A percentile compares a stretch with the other conserved stretches of the same genome.
phyloP scores from a whole-genome alignment of 2,329 filamentous ascomycete genomes.

The Colletotrichum truncatum region DNA sequence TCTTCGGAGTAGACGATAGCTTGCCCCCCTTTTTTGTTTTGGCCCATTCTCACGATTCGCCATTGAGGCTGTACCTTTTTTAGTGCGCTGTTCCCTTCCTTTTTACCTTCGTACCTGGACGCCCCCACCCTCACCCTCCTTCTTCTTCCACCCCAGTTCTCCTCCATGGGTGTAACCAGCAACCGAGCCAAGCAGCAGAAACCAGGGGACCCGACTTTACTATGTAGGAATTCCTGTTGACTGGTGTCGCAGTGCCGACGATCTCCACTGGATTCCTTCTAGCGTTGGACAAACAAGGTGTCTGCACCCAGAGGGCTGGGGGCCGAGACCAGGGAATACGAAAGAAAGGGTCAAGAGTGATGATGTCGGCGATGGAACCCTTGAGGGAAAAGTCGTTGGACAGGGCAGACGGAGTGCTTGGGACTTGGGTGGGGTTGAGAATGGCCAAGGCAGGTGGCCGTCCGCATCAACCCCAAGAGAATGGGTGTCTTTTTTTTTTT shows the following conservation, averaged over 20 bases:
- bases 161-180: conserved; percentile 26
- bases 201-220: conserved; percentile 19
- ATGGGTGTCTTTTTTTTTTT: background rate
- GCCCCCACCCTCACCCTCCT: conserved; percentile 2
- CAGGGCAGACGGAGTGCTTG: background rate
- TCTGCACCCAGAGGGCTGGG: conserved; percentile 18
- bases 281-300: conserved; percentile 30
- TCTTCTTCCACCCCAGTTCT: conserved; percentile 1
- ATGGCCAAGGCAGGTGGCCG: conserved; percentile 24
- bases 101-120: conserved; percentile 28
- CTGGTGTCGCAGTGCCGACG: conserved; percentile 29
- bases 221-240: conserved; percentile 24
- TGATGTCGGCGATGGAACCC: conserved; percentile 29
- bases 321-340: conserved; percentile 29
- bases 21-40: conserved; percentile 26
- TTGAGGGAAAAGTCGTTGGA: conserved; percentile 1
- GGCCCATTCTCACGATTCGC: conserved; percentile 24
- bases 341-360: conserved; percentile 23
- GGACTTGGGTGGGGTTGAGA: background rate
- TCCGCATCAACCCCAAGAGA: conserved; percentile 13
- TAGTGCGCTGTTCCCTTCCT: conserved; percentile 21
- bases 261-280: conserved; percentile 27
- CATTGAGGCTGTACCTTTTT: conserved; percentile 30
- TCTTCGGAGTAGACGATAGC: conserved; percentile 20
- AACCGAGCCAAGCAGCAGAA: conserved; percentile 27